Percentiles rank a stretch among this genome's conserved stretches.
These are phyloP conservation scores for Trematosphaeria pertusa DNA, from an alignment of 2,329 filamentous ascomycete genomes.

Conservation along the genomic window DNA sequence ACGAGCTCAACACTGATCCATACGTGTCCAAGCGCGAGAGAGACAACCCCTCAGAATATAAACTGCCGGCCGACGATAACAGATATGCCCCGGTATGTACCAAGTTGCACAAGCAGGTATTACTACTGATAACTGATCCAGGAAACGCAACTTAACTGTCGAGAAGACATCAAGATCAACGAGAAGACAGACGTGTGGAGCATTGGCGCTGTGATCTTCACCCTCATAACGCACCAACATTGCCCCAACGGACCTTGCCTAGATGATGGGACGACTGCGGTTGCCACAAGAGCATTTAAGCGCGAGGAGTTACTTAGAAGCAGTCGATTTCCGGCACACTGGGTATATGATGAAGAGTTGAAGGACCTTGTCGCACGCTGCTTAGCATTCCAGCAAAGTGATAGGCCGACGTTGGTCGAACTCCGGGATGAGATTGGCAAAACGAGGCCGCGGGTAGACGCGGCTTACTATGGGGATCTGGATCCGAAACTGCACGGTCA, in stretches of 20 bases:
- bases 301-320: too few species aligned
- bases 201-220: slow-evolving; percentile 7
- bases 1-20: slow-evolving; percentile 1
- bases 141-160: background rate
- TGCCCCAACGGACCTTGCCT: too few species aligned
- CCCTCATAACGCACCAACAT: too few species aligned
- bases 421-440: background rate
- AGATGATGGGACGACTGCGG: too few species aligned
- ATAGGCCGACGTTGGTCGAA: background rate
- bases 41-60: slow-evolving; percentile 7
- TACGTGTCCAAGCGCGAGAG: background rate
- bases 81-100: slow-evolving; percentile 2
- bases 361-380: background rate
- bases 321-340: too few species aligned
- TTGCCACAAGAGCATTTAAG: too few species aligned
- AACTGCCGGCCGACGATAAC: background rate
- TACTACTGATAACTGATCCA: background rate
- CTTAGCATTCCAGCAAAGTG: background rate
- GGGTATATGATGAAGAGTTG: background rate
- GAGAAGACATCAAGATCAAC: background rate
- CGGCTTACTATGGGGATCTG: too few species aligned
- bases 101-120: background rate
- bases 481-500: slow-evolving; percentile 1
- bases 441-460: background rate
- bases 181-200: slow-evolving; percentile 7